Evolutionary conservation across 352 stramenopile genomes (phyloP).

Genomic region (Globisporangium carolinianum): DNA sequence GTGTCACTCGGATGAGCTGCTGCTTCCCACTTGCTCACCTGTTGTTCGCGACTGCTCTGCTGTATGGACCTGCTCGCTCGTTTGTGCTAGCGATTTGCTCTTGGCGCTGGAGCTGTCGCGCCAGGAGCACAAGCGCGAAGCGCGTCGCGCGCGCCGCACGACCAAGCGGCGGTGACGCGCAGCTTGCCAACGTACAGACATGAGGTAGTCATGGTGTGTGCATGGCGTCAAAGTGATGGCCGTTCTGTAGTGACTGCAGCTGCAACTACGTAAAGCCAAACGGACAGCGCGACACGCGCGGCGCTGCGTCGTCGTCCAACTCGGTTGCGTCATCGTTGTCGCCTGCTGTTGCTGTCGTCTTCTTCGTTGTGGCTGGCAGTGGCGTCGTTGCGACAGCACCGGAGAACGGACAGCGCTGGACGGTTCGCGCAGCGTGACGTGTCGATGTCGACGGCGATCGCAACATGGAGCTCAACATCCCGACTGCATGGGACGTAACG

Average conservation of each 20-base stretch:
- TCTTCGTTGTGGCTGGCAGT: not conserved
- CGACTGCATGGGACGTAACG: constrained; percentile 14
- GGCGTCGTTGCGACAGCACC: constrained; percentile 6
- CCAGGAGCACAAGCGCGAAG: constrained; percentile 62
- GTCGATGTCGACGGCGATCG: constrained; percentile 13
- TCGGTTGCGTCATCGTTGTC: constrained; percentile 13
- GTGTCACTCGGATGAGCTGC: too few species aligned
- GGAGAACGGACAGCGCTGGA: constrained; percentile 12
- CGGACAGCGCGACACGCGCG: constrained; percentile 49
- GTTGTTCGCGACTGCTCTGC: too few species aligned
- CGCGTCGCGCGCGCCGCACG: constrained; percentile 30
- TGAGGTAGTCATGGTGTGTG: too few species aligned
- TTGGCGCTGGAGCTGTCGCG: constrained; percentile 45
- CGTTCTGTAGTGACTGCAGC: not conserved
- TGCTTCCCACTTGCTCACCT: too few species aligned
- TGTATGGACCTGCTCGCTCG: not conserved
- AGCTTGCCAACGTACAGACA: too few species aligned
- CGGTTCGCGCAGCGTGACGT: constrained; percentile 14
- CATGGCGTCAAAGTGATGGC: too few species aligned
- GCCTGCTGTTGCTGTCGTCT: not conserved
- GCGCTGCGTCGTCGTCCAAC: constrained; percentile 29
- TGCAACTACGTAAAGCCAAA: constrained; percentile 35
- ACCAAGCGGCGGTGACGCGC: constrained; percentile 26
- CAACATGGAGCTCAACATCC: constrained; percentile 37
- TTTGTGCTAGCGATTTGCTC: constrained; percentile 34